Percentiles rank a stretch among this genome's conserved stretches.
Conservation (phyloP, 805 yeast species). For the Wickerhamomyces alni region DNA sequence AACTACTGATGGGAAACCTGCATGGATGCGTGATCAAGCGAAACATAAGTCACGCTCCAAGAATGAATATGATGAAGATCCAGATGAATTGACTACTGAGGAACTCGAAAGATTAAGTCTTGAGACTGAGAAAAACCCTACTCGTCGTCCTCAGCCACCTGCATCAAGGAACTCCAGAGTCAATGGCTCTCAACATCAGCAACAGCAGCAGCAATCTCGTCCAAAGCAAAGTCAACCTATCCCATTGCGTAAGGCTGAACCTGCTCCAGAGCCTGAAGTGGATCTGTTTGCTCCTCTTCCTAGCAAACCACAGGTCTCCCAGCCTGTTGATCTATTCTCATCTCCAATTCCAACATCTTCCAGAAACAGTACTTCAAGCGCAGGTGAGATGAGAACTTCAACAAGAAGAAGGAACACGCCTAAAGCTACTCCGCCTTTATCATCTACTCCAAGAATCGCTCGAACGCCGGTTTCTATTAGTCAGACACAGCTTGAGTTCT, state of each 20-base stretch:
- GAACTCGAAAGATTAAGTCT: constrained; percentile 10
- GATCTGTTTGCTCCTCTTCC: constrained; percentile 17
- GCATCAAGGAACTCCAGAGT: no score
- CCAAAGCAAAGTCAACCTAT: no score
- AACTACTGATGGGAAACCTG: constrained; percentile 42
- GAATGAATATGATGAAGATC: constrained; percentile 36
- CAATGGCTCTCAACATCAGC: constrained; percentile 2
- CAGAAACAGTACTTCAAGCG: neutral
- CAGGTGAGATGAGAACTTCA: constrained; percentile 22
- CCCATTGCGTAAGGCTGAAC: neutral
- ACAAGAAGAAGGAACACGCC: constrained; percentile 12
- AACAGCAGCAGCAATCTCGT: no score
- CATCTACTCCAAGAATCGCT: constrained; percentile 2
- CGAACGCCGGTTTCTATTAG: constrained; percentile 12
- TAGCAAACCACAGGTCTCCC: neutral
- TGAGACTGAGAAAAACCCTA: constrained; percentile 4
- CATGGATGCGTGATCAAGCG: constrained; percentile 67
- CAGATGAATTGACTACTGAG: constrained; percentile 35
- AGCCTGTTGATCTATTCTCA: constrained; percentile 11
- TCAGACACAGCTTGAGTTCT: constrained; percentile 27
- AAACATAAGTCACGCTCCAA: constrained; percentile 32
- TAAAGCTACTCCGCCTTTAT: constrained; percentile 1
- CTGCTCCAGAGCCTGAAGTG: constrained; percentile 7
- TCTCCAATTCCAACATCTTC: constrained; percentile 1
- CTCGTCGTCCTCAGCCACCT: constrained; percentile 6